Percentiles rank a stretch among this genome's conserved stretches.
phyloP scores from a whole-genome alignment of 2,329 filamentous ascomycete species.

The Fusarium sp. region DNA sequence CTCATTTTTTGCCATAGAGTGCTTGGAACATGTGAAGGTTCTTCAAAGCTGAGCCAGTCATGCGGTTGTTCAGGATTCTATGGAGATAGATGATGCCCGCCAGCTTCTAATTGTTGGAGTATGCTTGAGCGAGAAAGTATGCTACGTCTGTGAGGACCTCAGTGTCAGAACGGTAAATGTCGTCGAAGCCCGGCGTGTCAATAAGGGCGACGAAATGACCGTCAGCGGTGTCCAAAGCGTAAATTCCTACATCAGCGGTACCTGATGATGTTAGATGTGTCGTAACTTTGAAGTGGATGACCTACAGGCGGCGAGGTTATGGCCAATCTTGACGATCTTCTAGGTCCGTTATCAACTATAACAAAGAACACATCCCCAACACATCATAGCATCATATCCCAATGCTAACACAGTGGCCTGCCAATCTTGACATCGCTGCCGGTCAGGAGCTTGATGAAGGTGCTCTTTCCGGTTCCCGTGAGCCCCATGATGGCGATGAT shows the following conservation, averaged over 20 bases:
- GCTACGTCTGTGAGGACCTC: not conserved
- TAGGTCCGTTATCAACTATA: too few species aligned
- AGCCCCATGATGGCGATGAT: not conserved
- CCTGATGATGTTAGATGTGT: not conserved
- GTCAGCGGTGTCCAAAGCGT: not conserved
- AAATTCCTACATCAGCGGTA: not conserved
- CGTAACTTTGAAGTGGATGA: not conserved
- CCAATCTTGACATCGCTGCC: not conserved
- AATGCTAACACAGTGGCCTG: too few species aligned
- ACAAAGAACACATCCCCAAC: too few species aligned
- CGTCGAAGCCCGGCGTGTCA: not conserved
- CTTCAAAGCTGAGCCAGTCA: not conserved
- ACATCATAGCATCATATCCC: too few species aligned
- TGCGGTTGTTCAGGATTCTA: not conserved
- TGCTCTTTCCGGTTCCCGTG: not conserved
- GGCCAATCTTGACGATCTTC: not conserved
- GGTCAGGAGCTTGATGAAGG: not conserved
- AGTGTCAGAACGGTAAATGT: not conserved
- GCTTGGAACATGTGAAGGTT: not conserved
- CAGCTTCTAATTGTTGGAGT: not conserved
- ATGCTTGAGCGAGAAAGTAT: not conserved
- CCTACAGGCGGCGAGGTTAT: not conserved
- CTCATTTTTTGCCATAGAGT: not conserved
- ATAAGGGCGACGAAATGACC: not conserved
- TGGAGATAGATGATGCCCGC: not conserved